Base-by-base conservation (phyloP, 371 early-diverging fungal species). In the Fennellomyces sp. region DNA sequence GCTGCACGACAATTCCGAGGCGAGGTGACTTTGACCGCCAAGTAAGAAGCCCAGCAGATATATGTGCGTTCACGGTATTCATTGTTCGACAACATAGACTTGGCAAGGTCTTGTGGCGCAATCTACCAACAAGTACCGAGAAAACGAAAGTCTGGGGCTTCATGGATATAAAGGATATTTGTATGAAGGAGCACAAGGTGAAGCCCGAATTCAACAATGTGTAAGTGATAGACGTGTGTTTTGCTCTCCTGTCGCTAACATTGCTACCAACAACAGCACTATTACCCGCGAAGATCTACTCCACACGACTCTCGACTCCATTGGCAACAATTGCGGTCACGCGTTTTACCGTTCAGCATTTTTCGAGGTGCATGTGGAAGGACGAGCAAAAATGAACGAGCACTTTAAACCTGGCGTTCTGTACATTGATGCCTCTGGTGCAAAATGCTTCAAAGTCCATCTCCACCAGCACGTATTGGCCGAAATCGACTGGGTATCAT, bases 301-400 rank as follows among this genome's bases (percentile, higher is more conserved):
- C 23, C n/a, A 49, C 15, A 49, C 15, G 2, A 6, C 15, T 49
- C 4, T 25, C n/a, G 27, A 23, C 21, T 36, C 10, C 3, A 36
- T n/a, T 23, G 23, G 21, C 28, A 54, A 54, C n/a, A n/a, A n/a
- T n/a, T n/a, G n/a, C n/a, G n/a, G 49, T 70, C 12, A 23, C 49
- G 3, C 50, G 31, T 5, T 63, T 78, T 3, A 38, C 56, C 30
- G 62, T 10, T 35, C 60, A 12, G 60, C 70, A 1, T 67, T 39
- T 38, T 80, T 68, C 56, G 82, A 82, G 45, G 70, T 82, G n/a
- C 61, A 69, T 29, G 72, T 74, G 7, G 28, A 55, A 10, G 73
- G 75, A 10, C 54, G 80, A 12, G 75, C 75, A 29, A 64, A 67
- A 2, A 68, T 65, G 2, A 36, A 38, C 0, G n/a, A 58, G 0